Conservation (phyloP, 176 grass and related monocot species). For the Sorghum bicolor region DNA sequence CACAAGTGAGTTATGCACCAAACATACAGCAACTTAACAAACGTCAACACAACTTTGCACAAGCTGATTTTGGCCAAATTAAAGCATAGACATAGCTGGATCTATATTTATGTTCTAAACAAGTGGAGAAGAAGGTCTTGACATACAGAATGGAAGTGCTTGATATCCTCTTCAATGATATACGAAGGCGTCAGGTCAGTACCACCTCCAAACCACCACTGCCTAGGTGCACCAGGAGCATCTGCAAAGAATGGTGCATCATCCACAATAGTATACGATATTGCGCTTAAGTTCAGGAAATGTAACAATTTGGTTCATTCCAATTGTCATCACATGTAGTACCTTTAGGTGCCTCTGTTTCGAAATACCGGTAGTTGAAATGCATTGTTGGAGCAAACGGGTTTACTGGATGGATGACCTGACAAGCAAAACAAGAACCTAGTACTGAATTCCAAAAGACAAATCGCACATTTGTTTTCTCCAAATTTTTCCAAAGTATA, state of each 20-base stretch:
- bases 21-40: background rate
- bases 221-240: slow-evolving; percentile 76
- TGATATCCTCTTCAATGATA: slow-evolving; percentile 95
- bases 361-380: slow-evolving; percentile 98
- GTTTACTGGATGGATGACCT: slow-evolving; percentile 91
- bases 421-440: slow-evolving; percentile 13
- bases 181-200: slow-evolving; percentile 96
- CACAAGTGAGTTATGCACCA: background rate
- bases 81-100: background rate
- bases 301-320: background rate
- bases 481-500: background rate
- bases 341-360: slow-evolving; percentile 81
- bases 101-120: background rate
- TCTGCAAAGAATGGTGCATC: slow-evolving; percentile 60
- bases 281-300: background rate
- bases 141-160: slow-evolving; percentile 83
- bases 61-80: background rate
- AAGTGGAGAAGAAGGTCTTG: background rate
- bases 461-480: background rate
- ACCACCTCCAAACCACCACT: slow-evolving; percentile 99
- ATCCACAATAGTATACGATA: background rate
- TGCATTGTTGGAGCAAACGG: slow-evolving; percentile 90
- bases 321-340: slow-evolving; percentile 2
- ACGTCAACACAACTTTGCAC: background rate
- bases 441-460: background rate